phyloP scores from a whole-genome alignment of 768 basidiomycete genomes.

The Leccinum subtestaceum region DNA sequence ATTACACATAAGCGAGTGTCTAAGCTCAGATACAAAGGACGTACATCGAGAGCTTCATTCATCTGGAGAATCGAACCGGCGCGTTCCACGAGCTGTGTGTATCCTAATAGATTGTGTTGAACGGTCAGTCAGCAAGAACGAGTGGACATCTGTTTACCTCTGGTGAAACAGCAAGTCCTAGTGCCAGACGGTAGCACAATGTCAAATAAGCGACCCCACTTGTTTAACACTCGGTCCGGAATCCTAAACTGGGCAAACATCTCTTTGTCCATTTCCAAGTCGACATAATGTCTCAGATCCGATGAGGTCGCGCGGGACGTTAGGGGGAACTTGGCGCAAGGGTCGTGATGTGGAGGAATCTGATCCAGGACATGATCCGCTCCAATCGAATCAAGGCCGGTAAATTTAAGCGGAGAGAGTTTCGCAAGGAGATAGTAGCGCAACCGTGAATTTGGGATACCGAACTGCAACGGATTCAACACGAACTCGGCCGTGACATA shows the following conservation, averaged over 20 bases:
- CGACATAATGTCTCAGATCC: constrained; percentile 14
- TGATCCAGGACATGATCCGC: constrained; percentile 41
- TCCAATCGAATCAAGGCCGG: constrained; percentile 15
- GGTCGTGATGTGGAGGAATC: constrained; percentile 50
- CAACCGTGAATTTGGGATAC: constrained; percentile 78
- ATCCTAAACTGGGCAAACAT: constrained; percentile 36
- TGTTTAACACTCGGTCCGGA: constrained; percentile 59
- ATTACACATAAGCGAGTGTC: neutral
- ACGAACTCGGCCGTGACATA: constrained; percentile 62
- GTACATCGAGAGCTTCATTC: constrained; percentile 64
- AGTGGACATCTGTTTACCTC: constrained; percentile 43
- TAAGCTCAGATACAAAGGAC: constrained; percentile 6
- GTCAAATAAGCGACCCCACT: constrained; percentile 80
- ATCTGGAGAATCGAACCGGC: constrained; percentile 75
- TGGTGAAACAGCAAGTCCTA: constrained; percentile 77
- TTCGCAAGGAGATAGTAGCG: constrained; percentile 80
- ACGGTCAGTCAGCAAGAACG: neutral
- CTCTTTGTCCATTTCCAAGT: constrained; percentile 10
- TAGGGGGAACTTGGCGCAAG: neutral
- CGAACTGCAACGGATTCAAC: constrained; percentile 74
- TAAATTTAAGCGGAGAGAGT: constrained; percentile 40
- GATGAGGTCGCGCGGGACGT: neutral
- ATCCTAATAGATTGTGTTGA: constrained; percentile 44
- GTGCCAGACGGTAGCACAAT: constrained; percentile 63
- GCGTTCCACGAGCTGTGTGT: constrained; percentile 74